Base-by-base conservation (phyloP, 176 grass and related monocot genomes). In the Triticum urartu region DNA sequence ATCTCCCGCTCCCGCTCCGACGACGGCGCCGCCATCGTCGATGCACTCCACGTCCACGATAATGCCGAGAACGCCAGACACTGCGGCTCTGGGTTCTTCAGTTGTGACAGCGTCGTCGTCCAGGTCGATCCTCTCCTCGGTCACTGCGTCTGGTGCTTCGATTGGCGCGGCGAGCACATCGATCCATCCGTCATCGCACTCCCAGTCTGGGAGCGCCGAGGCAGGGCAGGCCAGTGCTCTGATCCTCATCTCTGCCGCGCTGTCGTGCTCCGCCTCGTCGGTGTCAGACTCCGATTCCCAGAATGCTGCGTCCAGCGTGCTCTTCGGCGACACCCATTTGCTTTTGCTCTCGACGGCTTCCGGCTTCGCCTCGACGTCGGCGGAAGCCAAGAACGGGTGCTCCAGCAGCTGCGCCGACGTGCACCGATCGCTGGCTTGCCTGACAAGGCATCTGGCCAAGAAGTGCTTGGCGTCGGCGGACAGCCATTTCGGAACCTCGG, bases 251-350 rank as follows among this genome's bases (percentile, higher is more conserved):
- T 73, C 73, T 9, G 79, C 56, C 6, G 85, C 7, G 80, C 75
- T 60, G 18, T 72, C 52, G 6, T 56, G 5, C 52, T 20, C 17
- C 6, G 87, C 63, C 13, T 48, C 84, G 13, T 86, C 86, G 24
- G 81, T 77, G 6, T 92, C 89, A 13, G 77, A 84, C 22, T 88
- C 38, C 1, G 76, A 86, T 5, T 89, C 84, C 91, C 89, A 95
- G n/a, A 93, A 86, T 24, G 73, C 75, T 2, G 87, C 82, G 56
- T 97, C 89, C 21, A 97, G 84, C 8, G 88, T 92, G 89, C 94
- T 97, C 74, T 89, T 97, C 1, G 94, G 94, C 4, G 94, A 97
- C 65, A 97, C 84, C 89, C 92, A 87, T 7, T 58, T 61, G 14
- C 63, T 40, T 7, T 58, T 61, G 14, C 63, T 40, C 61, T 82